Percentiles rank a stretch among this genome's conserved stretches.
Evolutionary conservation across 805 yeast species (phyloP).

Genomic region (Lipomyces starkeyi): DNA sequence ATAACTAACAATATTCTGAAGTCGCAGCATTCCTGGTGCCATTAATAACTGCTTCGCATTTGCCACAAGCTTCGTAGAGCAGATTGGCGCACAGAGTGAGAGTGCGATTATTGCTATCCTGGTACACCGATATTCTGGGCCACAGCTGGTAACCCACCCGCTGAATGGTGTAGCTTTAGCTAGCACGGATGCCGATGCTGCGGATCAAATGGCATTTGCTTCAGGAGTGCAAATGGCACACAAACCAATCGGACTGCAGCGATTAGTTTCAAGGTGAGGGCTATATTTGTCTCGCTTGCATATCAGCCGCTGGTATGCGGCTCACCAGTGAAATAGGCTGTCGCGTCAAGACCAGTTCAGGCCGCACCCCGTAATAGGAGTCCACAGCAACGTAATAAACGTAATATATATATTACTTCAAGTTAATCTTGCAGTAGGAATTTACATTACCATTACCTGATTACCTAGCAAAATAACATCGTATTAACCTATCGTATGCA

Average conservation of each 20-base stretch:
- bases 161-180: not conserved
- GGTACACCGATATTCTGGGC: not conserved
- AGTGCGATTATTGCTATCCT: not conserved
- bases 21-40: not conserved
- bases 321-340: not conserved
- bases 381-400: no score
- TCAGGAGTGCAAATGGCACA: not conserved
- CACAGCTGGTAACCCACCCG: not conserved
- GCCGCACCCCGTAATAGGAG: not conserved
- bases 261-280: not conserved
- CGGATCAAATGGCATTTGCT: not conserved
- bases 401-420: no score
- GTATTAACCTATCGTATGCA: no score
- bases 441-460: no score
- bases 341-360: not conserved
- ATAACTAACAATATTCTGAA: not conserved
- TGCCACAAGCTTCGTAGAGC: not conserved
- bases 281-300: not conserved
- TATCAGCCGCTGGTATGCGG: not conserved
- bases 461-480: no score
- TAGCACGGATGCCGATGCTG: not conserved
- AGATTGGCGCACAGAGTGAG: no score
- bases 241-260: not conserved
- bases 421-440: no score
- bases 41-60: not conserved